phyloP scores from a whole-genome alignment of 306 rosid species.

The Quercus agrifolia region DNA sequence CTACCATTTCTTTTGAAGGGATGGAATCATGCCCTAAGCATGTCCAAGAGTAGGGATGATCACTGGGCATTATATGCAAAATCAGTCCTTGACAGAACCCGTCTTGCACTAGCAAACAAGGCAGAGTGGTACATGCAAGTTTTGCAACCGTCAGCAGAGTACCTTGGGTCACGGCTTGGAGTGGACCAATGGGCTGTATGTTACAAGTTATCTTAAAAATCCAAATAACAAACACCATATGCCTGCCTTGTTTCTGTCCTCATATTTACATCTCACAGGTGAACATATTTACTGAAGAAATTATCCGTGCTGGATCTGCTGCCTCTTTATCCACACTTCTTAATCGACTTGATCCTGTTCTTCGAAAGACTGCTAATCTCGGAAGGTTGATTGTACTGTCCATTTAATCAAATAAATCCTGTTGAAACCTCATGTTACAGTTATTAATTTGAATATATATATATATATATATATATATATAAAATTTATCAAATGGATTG shows the following conservation, averaged over 20 bases:
- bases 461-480: background rate
- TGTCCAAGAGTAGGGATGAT: slow-evolving; percentile 51
- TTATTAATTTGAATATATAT: background rate
- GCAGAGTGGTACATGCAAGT: slow-evolving; percentile 73
- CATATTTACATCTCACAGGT: slow-evolving; percentile 59
- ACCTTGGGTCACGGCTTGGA: slow-evolving; percentile 90
- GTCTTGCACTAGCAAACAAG: slow-evolving; percentile 87
- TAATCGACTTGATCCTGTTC: slow-evolving; percentile 88
- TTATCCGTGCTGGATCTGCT: slow-evolving; percentile 97
- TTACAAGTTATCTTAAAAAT: slow-evolving; percentile 10
- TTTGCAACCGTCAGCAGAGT: slow-evolving; percentile 93
- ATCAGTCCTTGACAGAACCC: slow-evolving; percentile 95
- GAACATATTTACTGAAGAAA: slow-evolving; percentile 94
- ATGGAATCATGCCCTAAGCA: slow-evolving; percentile 73
- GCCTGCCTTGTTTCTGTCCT: slow-evolving; percentile 27
- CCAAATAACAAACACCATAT: background rate
- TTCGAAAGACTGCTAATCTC: slow-evolving; percentile 84
- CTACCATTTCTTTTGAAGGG: slow-evolving; percentile 56
- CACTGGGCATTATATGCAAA: slow-evolving; percentile 91
- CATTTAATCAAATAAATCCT: slow-evolving; percentile 14
- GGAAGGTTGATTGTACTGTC: slow-evolving; percentile 64
- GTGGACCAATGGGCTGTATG: slow-evolving; percentile 92
- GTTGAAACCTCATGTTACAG: slow-evolving; percentile 18
- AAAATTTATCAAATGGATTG: background rate
- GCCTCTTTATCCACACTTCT: slow-evolving; percentile 89